Evolutionary conservation across 495 filamentous ascomycete genomes (phyloP).

Genomic region (Pseudomonodictys pantanalensis): DNA sequence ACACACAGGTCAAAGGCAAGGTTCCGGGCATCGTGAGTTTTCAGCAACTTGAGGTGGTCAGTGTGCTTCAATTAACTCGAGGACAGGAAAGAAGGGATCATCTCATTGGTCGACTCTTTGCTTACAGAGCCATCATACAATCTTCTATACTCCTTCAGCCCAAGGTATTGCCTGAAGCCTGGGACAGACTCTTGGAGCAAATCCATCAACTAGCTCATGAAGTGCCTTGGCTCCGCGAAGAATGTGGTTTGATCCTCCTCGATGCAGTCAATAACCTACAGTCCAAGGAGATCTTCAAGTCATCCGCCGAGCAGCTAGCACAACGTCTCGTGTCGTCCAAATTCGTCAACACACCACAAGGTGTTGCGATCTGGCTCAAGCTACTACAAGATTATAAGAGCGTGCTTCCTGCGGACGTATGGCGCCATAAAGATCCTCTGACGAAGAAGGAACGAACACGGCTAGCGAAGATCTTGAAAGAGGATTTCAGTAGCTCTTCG

Average conservation of each 20-base stretch:
- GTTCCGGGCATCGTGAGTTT: constrained; percentile 57
- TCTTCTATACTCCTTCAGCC: constrained; percentile 66
- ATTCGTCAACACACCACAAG: constrained; percentile 74
- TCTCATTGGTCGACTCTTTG: constrained; percentile 80
- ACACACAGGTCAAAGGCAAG: constrained; percentile 62
- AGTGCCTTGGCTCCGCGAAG: constrained; percentile 85
- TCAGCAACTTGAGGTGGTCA: not conserved
- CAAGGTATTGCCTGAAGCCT: constrained; percentile 48
- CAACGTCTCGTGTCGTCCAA: constrained; percentile 59
- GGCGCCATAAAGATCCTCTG: constrained; percentile 72
- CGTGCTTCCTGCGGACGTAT: constrained; percentile 64
- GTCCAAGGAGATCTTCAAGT: constrained; percentile 40
- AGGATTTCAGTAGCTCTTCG: constrained; percentile 54
- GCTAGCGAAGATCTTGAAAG: constrained; percentile 75
- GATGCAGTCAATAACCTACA: constrained; percentile 42
- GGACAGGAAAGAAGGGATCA: constrained; percentile 86
- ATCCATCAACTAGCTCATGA: constrained; percentile 56
- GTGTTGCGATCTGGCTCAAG: constrained; percentile 81
- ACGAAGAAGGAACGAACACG: constrained; percentile 56
- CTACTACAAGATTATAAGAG: constrained; percentile 60
- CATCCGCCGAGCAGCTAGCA: constrained; percentile 60
- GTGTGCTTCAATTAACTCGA: constrained; percentile 1
- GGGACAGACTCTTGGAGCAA: constrained; percentile 60
- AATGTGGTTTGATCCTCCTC: constrained; percentile 72
- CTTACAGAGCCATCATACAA: constrained; percentile 77